Evolutionary conservation across 495 filamentous ascomycete species (phyloP).

Genomic region (Darksidea phi): DNA sequence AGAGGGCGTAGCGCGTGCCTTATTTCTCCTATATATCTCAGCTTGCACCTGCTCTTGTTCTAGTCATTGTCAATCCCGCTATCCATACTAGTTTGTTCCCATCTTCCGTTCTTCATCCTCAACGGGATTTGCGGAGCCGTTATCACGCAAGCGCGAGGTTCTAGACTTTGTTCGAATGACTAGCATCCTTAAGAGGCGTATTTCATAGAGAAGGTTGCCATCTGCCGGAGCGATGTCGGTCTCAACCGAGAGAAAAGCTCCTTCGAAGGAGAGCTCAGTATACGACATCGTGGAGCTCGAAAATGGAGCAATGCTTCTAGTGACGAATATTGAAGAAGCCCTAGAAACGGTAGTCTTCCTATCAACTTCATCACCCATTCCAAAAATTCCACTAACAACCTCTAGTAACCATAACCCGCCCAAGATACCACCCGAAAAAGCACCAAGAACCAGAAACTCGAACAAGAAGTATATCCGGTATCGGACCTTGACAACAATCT

Average conservation of each 20-base stretch:
- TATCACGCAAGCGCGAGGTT: too few species aligned
- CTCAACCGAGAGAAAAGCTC: neutral
- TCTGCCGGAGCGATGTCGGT: neutral
- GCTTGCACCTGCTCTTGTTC: neutral
- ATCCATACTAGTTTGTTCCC: neutral
- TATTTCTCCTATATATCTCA: neutral
- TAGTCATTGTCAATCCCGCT: too few species aligned
- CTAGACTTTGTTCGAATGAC: too few species aligned
- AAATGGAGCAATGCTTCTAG: neutral
- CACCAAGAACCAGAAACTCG: constrained; percentile 17
- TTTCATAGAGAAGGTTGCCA: too few species aligned
- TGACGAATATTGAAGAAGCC: neutral
- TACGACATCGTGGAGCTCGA: constrained; percentile 5
- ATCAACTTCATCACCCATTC: neutral
- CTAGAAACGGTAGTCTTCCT: neutral
- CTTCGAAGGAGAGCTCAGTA: constrained; percentile 13
- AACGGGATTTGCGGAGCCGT: too few species aligned
- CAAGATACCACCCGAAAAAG: constrained; percentile 28
- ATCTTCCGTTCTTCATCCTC: neutral
- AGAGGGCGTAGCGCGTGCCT: too few species aligned
- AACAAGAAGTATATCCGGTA: constrained; percentile 19
- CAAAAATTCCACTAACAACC: neutral
- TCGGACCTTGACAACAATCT: constrained; percentile 28
- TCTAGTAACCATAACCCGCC: neutral
- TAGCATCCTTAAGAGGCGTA: too few species aligned